A percentile compares a stretch with the other conserved stretches of the same genome.
Conservation (phyloP, 2,329 filamentous ascomycete species). For the Aspergillus oerlinghausenensis region DNA sequence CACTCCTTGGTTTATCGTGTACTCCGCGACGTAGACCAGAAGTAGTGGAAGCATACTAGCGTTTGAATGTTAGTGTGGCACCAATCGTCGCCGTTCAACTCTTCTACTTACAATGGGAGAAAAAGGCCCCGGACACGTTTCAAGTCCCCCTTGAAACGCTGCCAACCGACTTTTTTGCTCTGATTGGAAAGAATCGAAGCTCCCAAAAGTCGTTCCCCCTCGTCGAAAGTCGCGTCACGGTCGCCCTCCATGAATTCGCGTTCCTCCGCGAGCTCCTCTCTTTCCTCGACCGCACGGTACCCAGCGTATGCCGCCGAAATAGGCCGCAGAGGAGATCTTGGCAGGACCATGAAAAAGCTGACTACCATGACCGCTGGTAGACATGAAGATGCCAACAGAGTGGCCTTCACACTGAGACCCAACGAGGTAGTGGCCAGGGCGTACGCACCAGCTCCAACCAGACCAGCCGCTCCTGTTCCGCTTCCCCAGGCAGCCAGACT, state of each 20-base stretch:
- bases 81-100: not conserved
- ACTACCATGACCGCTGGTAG: slow-evolving; percentile 75
- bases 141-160: slow-evolving; percentile 51
- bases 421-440: slow-evolving; percentile 78
- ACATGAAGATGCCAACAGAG: slow-evolving; percentile 71
- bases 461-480: slow-evolving; percentile 82
- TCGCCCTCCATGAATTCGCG: slow-evolving; percentile 23
- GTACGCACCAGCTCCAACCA: slow-evolving; percentile 84
- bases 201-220: slow-evolving; percentile 29
- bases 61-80: slow-evolving; percentile 9
- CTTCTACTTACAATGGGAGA: slow-evolving; percentile 56
- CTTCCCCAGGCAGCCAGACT: slow-evolving; percentile 89
- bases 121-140: slow-evolving; percentile 66
- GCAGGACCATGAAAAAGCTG: slow-evolving; percentile 80
- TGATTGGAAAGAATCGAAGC: slow-evolving; percentile 13
- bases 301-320: slow-evolving; percentile 39
- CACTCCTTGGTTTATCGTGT: slow-evolving; percentile 95
- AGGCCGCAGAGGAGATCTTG: slow-evolving; percentile 59
- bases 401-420: slow-evolving; percentile 67
- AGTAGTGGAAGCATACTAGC: slow-evolving; percentile 79
- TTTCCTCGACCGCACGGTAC: slow-evolving; percentile 52
- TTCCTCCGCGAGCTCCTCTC: slow-evolving; percentile 36
- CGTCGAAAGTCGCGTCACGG: slow-evolving; percentile 15
- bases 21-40: slow-evolving; percentile 91
- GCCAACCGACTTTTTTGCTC: slow-evolving; percentile 26